phyloP scores from a whole-genome alignment of 2,329 filamentous ascomycete species.

The Macrophomina tecta region DNA sequence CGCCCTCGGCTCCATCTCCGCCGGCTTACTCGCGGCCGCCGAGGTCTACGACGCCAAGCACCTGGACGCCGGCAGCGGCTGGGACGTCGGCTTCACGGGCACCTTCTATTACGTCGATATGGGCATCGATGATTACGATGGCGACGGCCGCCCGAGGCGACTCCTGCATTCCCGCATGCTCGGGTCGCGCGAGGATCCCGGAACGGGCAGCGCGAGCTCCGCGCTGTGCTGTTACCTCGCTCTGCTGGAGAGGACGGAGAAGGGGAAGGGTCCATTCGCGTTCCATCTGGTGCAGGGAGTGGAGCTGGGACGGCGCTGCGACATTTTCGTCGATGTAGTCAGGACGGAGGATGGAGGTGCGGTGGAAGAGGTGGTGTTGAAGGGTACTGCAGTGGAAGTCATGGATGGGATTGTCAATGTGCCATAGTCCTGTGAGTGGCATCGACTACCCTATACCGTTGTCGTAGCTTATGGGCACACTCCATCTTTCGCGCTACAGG shows the following conservation, averaged over 20 bases:
- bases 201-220: slow-evolving; percentile 58
- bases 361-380: slow-evolving; percentile 50
- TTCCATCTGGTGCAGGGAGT: slow-evolving; percentile 49
- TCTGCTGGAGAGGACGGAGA: slow-evolving; percentile 43
- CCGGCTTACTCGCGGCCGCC: slow-evolving; percentile 48
- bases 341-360: slow-evolving; percentile 45
- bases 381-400: slow-evolving; percentile 51
- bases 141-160: not conserved
- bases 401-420: slow-evolving; percentile 41
- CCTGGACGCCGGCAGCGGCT: slow-evolving; percentile 59
- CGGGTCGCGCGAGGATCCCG: slow-evolving; percentile 55
- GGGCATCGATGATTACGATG: slow-evolving; percentile 27
- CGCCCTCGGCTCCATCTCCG: slow-evolving; percentile 57
- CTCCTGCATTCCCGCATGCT: slow-evolving; percentile 68
- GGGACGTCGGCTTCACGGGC: slow-evolving; percentile 60
- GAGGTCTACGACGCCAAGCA: slow-evolving; percentile 45
- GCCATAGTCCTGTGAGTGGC: not conserved
- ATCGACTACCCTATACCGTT: too few relatives aligned
- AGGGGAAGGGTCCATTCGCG: not conserved
- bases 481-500: too few relatives aligned
- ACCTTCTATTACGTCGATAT: slow-evolving; percentile 65
- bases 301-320: slow-evolving; percentile 58
- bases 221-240: slow-evolving; percentile 53
- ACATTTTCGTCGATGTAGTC: slow-evolving; percentile 54
- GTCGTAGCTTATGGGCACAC: too few relatives aligned